phyloP scores from a whole-genome alignment of 495 filamentous ascomycete species.

The Daldinia loculata region DNA sequence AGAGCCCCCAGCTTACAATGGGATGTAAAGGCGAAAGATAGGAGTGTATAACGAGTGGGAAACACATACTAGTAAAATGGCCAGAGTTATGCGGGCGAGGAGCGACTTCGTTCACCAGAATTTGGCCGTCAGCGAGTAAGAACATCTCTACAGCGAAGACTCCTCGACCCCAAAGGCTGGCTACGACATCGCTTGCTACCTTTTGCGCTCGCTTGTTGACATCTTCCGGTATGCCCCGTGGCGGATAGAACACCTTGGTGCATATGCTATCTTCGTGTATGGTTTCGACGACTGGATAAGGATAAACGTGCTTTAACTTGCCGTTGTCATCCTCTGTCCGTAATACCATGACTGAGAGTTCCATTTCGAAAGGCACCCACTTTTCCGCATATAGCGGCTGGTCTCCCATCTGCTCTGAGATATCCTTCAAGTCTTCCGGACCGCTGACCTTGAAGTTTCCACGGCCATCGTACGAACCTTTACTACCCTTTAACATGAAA shows the following conservation, averaged over 20 bases:
- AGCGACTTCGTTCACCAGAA: conserved; percentile 94
- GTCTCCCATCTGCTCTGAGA: conserved; percentile 72
- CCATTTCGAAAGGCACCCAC: conserved; percentile 86
- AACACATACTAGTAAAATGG: conserved; percentile 77
- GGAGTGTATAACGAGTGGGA: too few relatives aligned
- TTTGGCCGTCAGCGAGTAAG: conserved; percentile 76
- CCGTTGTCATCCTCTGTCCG: conserved; percentile 79
- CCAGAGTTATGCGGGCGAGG: conserved; percentile 95
- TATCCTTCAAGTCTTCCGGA: conserved; percentile 71
- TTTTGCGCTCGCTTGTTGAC: conserved; percentile 73
- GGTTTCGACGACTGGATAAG: conserved; percentile 93
- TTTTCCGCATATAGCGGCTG: conserved; percentile 87
- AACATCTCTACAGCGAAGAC: conserved; percentile 99
- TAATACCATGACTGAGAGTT: conserved; percentile 94
- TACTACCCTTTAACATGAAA: conserved; percentile 94
- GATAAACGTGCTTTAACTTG: conserved; percentile 59
- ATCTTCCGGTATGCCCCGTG: conserved; percentile 70
- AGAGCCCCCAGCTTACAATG: background rate
- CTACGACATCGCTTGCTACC: conserved; percentile 80
- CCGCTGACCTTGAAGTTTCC: conserved; percentile 84
- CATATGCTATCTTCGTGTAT: conserved; percentile 95
- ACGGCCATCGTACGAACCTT: conserved; percentile 91
- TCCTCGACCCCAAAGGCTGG: conserved; percentile 83
- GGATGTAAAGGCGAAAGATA: background rate
- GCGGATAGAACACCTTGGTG: conserved; percentile 90